phyloP scores from a whole-genome alignment of 2,329 filamentous ascomycete species.

The Ophiognomonia clavigignenti-juglandacearum region DNA sequence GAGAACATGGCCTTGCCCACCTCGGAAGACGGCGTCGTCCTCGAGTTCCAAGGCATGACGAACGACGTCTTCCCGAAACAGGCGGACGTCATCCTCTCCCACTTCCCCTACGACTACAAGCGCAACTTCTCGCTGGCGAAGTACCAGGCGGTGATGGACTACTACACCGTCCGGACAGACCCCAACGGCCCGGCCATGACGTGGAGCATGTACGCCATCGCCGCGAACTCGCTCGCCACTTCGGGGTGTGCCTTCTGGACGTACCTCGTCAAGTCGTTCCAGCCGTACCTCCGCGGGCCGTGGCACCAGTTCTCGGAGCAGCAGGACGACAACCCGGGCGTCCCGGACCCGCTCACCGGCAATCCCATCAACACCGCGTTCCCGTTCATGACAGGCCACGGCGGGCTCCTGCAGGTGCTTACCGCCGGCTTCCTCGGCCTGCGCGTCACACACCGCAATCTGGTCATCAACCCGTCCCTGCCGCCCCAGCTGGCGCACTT shows the following conservation, averaged over 20 bases:
- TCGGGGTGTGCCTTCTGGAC: slow-evolving; percentile 66
- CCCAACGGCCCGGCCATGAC: slow-evolving; percentile 69
- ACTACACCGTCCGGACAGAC: slow-evolving; percentile 27
- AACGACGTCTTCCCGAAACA: slow-evolving; percentile 63
- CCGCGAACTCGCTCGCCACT: slow-evolving; percentile 59
- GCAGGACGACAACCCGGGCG: slow-evolving; percentile 51
- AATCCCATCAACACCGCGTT: slow-evolving; percentile 61
- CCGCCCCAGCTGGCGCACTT: slow-evolving; percentile 53
- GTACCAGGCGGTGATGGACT: slow-evolving; percentile 27
- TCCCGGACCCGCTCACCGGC: slow-evolving; percentile 40
- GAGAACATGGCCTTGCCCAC: slow-evolving; percentile 16
- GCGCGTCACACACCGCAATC: slow-evolving; percentile 52
- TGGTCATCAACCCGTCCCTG: slow-evolving; percentile 59
- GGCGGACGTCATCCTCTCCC: slow-evolving; percentile 62
- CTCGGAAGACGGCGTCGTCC: slow-evolving; percentile 40
- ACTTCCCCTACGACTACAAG: slow-evolving; percentile 59
- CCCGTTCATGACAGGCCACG: slow-evolving; percentile 67
- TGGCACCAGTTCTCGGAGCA: slow-evolving; percentile 71
- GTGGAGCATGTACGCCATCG: slow-evolving; percentile 64
- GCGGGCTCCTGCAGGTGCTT: slow-evolving; percentile 63
- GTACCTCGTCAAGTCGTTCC: slow-evolving; percentile 57
- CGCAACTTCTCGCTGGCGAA: slow-evolving; percentile 21
- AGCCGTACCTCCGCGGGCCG: slow-evolving; percentile 60
- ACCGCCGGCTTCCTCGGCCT: slow-evolving; percentile 65
- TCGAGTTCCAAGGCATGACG: slow-evolving; percentile 64